These are phyloP conservation scores for Puccinia hordei DNA, from an alignment of 1,284 basidiomycete genomes.

Conservation along the genomic window DNA sequence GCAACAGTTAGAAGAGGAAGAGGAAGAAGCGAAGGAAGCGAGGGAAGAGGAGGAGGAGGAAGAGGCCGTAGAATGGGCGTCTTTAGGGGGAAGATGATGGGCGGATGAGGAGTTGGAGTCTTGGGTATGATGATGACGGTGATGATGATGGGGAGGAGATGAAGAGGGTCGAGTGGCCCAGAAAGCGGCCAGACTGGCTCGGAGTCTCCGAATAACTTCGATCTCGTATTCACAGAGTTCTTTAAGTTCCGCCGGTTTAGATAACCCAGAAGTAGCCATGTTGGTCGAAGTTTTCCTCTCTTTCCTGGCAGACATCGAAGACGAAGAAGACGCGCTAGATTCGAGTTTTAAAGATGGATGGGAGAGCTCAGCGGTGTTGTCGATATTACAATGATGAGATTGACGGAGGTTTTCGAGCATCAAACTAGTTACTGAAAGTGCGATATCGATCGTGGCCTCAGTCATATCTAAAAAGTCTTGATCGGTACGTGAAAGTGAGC, in stretches of 20 bases:
- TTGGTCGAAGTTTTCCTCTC: conserved; percentile 48
- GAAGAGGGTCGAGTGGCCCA: neutral
- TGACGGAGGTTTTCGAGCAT: conserved; percentile 62
- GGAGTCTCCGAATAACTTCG: conserved; percentile 31
- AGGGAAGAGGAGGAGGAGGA: neutral
- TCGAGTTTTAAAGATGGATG: no score
- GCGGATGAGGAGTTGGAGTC: neutral
- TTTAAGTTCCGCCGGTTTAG: no score
- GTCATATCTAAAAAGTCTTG: no score
- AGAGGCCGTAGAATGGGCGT: neutral
- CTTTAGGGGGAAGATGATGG: neutral
- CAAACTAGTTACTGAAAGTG: conserved; percentile 62
- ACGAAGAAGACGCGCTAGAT: no score
- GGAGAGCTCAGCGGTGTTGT: no score
- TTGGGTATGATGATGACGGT: neutral
- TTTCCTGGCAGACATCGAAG: conserved; percentile 24
- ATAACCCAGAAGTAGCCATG: neutral
- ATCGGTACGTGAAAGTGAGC: no score
- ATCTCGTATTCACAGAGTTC: conserved; percentile 45
- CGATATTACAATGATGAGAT: conserved; percentile 37
- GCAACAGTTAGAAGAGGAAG: neutral
- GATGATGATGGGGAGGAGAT: neutral
- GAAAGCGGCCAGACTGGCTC: conserved; percentile 25
- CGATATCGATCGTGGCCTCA: conserved; percentile 62
- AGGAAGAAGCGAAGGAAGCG: neutral